These are phyloP conservation scores for Triticum monococcum DNA, from an alignment of 176 grass and related monocot genomes.

Conservation along the genomic window DNA sequence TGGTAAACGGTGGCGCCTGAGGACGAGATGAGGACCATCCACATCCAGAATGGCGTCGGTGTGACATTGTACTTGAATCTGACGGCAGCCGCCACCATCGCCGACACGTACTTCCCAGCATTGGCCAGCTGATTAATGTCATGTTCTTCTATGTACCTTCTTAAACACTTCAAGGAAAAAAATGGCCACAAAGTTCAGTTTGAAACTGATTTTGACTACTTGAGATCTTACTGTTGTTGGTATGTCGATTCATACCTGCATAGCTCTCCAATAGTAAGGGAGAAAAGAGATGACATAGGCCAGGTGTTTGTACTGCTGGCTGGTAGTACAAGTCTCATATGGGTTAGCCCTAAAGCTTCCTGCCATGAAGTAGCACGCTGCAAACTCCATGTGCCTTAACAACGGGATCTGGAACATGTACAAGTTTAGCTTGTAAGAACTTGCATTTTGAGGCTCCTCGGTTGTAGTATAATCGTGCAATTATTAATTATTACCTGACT, in stretches of 20 bases:
- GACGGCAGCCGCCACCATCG: conserved; percentile 80
- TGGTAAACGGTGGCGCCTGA: conserved; percentile 75
- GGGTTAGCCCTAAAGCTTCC: conserved; percentile 53
- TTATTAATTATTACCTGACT: conserved; percentile 62
- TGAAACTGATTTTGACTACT: neutral
- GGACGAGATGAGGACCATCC: conserved; percentile 62
- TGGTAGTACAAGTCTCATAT: conserved; percentile 59
- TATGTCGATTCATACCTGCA: conserved; percentile 66
- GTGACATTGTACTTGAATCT: conserved; percentile 70
- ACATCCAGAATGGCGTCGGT: conserved; percentile 56
- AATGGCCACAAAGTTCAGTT: neutral
- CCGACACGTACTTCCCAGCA: conserved; percentile 81
- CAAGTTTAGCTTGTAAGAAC: neutral
- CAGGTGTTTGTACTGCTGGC: conserved; percentile 64
- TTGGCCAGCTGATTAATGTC: conserved; percentile 84
- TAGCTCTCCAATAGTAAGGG: conserved; percentile 94
- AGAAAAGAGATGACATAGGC: conserved; percentile 92
- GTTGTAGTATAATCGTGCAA: neutral
- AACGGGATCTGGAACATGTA: conserved; percentile 59
- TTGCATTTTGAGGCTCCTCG: neutral
- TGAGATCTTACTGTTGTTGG: neutral
- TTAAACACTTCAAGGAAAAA: conserved; percentile 55
- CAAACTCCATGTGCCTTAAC: conserved; percentile 83
- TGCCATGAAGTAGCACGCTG: conserved; percentile 87
- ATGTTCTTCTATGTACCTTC: conserved; percentile 89